Base-by-base conservation (phyloP, 768 basidiomycete genomes). In the Rubroboletus pulcherrimus region DNA sequence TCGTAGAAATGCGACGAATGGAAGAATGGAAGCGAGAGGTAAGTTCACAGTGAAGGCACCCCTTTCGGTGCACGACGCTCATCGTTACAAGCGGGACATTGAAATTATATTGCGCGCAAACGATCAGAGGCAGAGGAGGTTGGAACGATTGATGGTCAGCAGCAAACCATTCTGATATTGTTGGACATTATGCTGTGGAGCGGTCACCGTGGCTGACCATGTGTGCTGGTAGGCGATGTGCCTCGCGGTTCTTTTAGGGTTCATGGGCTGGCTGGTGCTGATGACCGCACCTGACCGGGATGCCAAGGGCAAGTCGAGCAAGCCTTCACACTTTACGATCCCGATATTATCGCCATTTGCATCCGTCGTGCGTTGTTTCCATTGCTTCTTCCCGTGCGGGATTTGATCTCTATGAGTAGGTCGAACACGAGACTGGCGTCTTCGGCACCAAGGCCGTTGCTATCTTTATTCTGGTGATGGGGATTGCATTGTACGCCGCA, bases 301-400 rank as follows among this genome's bases (percentile, higher is more conserved):
- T 19, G 42, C 54, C 50, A 62, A 51, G 50, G 17, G 43, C 47
- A 58, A 31, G 37, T 9, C 41, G 49, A 37, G 26, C 59, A 59
- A 50, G 47, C 55, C 85, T 1, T 74, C 79, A 1, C 89, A 89
- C 65, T 89, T 89, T 66, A 90, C 88, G 0, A 85, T 91, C 24
- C 87, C 89, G 5, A 84, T 91, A 4, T 67, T 91, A 17, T 91
- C 89, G 0, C 89, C 88, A 0, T 91, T 90, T 61, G 81, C 87
- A 2, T 89, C 87, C 10, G 89, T 90, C 65, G 88, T 90, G 24
- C 31, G 69, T 56, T 7, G 39, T 44, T 43, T 51, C 19, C 14
- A 3, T 21, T 14, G 38, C 33, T 39, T 41, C 42, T 53, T 45
- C 31, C 44, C 55, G 39, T 7, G 35, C 31, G 30, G 38, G 14